Percentiles rank a stretch among this genome's conserved stretches.
phyloP scores from a whole-genome alignment of 805 yeast genomes.

The Debaryomyces maramus region DNA sequence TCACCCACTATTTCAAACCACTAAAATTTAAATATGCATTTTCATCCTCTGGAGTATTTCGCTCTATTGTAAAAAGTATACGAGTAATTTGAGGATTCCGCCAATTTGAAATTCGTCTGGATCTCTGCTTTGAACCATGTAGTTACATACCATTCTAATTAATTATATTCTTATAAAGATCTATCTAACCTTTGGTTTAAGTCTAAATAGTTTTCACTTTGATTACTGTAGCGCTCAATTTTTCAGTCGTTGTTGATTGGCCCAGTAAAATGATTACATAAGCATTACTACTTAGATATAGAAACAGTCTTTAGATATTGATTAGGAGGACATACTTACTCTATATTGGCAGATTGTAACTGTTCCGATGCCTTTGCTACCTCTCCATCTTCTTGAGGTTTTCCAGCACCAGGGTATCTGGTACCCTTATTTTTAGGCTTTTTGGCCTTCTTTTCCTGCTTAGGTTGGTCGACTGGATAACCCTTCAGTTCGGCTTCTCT shows the following conservation, averaged over 20 bases:
- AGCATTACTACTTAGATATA: background rate
- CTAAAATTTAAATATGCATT: too few relatives aligned
- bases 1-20: too few relatives aligned
- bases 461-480: slow-evolving; percentile 72
- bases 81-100: too few relatives aligned
- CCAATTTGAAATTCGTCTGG: too few relatives aligned
- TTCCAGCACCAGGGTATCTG: slow-evolving; percentile 71
- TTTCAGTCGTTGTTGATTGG: slow-evolving; percentile 25
- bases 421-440: slow-evolving; percentile 86
- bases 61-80: too few relatives aligned
- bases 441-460: slow-evolving; percentile 65
- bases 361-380: slow-evolving; percentile 31
- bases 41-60: too few relatives aligned
- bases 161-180: background rate
- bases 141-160: background rate
- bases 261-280: slow-evolving; percentile 7
- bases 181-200: background rate
- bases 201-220: background rate
- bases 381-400: slow-evolving; percentile 10
- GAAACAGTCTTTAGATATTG: background rate
- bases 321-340: background rate
- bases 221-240: slow-evolving; percentile 10
- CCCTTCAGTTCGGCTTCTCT: slow-evolving; percentile 75
- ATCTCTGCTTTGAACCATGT: too few relatives aligned
- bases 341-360: slow-evolving; percentile 31